Evolutionary conservation across 495 filamentous ascomycete genomes (phyloP).

Genomic region (Oleoguttula mirabilis): DNA sequence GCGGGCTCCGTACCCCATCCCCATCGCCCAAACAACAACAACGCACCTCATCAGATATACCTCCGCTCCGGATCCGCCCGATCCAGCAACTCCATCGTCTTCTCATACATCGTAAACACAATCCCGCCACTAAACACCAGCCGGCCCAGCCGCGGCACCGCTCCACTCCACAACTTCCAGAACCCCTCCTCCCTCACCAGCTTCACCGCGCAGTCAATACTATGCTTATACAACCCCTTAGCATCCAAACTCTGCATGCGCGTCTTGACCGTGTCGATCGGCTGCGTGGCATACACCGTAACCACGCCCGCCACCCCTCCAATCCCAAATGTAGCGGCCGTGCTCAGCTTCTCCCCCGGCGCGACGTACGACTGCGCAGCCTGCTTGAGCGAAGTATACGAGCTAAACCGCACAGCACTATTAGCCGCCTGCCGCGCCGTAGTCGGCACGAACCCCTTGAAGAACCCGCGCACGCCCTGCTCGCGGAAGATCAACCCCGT

Average conservation of each 20-base stretch:
- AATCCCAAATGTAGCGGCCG: slow-evolving; percentile 79
- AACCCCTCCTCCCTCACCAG: slow-evolving; percentile 86
- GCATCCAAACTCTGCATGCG: slow-evolving; percentile 96
- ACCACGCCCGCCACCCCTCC: slow-evolving; percentile 83
- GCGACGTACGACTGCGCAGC: slow-evolving; percentile 83
- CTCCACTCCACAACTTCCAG: slow-evolving; percentile 87
- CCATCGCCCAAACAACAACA: too few species aligned
- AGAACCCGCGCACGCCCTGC: slow-evolving; percentile 79
- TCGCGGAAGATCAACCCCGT: slow-evolving; percentile 76
- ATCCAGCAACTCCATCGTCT: slow-evolving; percentile 83
- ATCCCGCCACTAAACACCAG: slow-evolving; percentile 84
- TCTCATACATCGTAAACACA: slow-evolving; percentile 98
- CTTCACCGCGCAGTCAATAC: slow-evolving; percentile 65
- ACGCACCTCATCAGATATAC: slow-evolving; percentile 49
- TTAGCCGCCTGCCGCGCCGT: slow-evolving; percentile 92
- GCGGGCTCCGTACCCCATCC: too few species aligned
- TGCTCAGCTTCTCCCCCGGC: slow-evolving; percentile 87
- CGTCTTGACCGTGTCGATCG: slow-evolving; percentile 91
- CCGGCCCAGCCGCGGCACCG: slow-evolving; percentile 69
- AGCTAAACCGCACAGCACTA: slow-evolving; percentile 75
- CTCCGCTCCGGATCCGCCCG: slow-evolving; percentile 67
- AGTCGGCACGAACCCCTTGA: slow-evolving; percentile 92
- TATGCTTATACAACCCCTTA: slow-evolving; percentile 71
- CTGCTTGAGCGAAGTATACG: slow-evolving; percentile 83
- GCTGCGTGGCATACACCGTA: slow-evolving; percentile 83